phyloP scores from a whole-genome alignment of 202 grass and related monocot genomes.

The Bolboschoenoplectus hybrid region DNA sequence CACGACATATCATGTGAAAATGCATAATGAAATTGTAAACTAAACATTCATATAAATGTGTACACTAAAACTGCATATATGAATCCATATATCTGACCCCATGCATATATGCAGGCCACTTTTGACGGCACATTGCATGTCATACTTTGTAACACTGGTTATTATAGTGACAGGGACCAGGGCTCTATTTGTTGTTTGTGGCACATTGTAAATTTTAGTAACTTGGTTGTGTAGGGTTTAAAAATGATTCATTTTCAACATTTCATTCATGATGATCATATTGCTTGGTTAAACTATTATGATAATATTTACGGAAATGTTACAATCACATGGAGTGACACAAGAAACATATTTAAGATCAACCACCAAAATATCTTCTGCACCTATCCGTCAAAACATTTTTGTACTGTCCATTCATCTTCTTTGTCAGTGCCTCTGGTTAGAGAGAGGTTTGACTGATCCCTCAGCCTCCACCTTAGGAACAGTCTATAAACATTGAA shows the following conservation, averaged over 20 bases:
- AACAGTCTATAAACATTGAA: no score
- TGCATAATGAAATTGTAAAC: background rate
- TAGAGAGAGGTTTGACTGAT: no score
- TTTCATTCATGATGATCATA: background rate
- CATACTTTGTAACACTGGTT: background rate
- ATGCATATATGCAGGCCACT: background rate
- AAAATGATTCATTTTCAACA: background rate
- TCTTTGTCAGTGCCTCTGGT: no score
- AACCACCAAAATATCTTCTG: no score
- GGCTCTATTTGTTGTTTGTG: background rate
- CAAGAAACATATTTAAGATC: background rate
- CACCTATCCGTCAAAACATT: no score
- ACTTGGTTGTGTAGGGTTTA: background rate
- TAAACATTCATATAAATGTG: background rate
- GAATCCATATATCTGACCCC: background rate
- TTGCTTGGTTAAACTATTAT: background rate
- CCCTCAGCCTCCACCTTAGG: no score
- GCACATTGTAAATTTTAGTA: background rate
- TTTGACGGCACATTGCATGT: background rate
- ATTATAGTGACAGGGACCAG: background rate
- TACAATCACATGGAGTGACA: background rate
- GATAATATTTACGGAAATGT: background rate
- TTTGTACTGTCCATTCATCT: background rate
- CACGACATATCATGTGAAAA: background rate
- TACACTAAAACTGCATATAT: background rate